phyloP scores from a whole-genome alignment of 768 basidiomycete genomes.

The Tricholoma terreum region DNA sequence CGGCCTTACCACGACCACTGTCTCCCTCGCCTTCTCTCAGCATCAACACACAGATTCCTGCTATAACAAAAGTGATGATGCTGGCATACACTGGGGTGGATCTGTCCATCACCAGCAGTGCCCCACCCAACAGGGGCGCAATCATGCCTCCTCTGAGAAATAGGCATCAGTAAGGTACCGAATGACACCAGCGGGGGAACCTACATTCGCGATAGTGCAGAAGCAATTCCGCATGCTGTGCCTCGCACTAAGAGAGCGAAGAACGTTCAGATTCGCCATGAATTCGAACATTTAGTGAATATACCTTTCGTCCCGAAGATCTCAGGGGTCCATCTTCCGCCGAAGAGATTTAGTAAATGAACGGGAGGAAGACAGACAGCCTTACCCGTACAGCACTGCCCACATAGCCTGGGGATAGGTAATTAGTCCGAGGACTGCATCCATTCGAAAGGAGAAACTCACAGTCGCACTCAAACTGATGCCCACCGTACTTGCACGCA shows the following conservation, averaged over 20 bases:
- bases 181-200: constrained; percentile 21
- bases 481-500: constrained; percentile 68
- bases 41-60: constrained; percentile 60
- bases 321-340: constrained; percentile 73
- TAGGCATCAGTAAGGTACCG: constrained; percentile 3
- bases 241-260: constrained; percentile 57
- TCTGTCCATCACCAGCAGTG: constrained; percentile 61
- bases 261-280: background rate
- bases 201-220: constrained; percentile 80
- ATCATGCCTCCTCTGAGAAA: constrained; percentile 78
- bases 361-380: background rate
- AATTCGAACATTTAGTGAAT: constrained; percentile 3
- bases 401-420: constrained; percentile 64
- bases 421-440: background rate
- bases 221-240: constrained; percentile 85
- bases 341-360: background rate
- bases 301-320: constrained; percentile 77
- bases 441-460: constrained; percentile 13
- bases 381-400: constrained; percentile 75
- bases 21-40: constrained; percentile 51
- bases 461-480: constrained; percentile 77
- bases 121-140: constrained; percentile 76
- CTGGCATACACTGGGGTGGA: constrained; percentile 78
- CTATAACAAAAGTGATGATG: constrained; percentile 59
- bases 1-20: constrained; percentile 21